These are phyloP conservation scores for Globisporangium parvum DNA, from an alignment of 352 stramenopile genomes.

Conservation along the genomic window DNA sequence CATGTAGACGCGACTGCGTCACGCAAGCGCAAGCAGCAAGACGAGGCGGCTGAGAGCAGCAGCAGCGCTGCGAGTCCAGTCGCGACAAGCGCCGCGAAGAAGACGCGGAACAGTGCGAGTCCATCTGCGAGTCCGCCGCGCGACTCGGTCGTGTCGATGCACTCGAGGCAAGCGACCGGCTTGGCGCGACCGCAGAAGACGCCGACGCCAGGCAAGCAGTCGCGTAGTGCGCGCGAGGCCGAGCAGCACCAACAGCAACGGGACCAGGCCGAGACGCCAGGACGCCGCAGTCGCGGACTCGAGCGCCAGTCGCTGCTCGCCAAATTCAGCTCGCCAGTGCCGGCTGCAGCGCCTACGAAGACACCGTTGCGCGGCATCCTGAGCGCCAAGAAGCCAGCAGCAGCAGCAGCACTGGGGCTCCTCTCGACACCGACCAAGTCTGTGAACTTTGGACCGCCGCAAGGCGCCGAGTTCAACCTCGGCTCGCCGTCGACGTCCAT, in stretches of 20 bases:
- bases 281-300: neutral
- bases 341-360: constrained; percentile 16
- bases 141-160: constrained; percentile 9
- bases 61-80: neutral
- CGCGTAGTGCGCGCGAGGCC: neutral
- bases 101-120: constrained; percentile 1
- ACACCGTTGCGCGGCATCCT: constrained; percentile 71
- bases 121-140: constrained; percentile 11
- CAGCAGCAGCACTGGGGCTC: constrained; percentile 15
- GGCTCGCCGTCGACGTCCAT: constrained; percentile 82
- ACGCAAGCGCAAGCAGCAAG: constrained; percentile 25
- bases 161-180: constrained; percentile 6
- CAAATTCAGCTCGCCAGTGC: constrained; percentile 12
- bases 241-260: neutral
- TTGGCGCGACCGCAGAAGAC: constrained; percentile 15
- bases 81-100: constrained; percentile 2
- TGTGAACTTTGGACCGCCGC: constrained; percentile 77
- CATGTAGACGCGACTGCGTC: constrained; percentile 6
- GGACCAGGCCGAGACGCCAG: neutral
- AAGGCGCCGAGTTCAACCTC: constrained; percentile 75
- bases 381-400: constrained; percentile 57
- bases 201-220: constrained; percentile 12
- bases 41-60: constrained; percentile 6
- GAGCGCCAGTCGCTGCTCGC: constrained; percentile 8
- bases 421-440: constrained; percentile 68